Evolutionary conservation across 768 basidiomycete genomes (phyloP), one percentile per base, ranked within the genome.

Genomic region (Tephrocybe sp.): DNA sequence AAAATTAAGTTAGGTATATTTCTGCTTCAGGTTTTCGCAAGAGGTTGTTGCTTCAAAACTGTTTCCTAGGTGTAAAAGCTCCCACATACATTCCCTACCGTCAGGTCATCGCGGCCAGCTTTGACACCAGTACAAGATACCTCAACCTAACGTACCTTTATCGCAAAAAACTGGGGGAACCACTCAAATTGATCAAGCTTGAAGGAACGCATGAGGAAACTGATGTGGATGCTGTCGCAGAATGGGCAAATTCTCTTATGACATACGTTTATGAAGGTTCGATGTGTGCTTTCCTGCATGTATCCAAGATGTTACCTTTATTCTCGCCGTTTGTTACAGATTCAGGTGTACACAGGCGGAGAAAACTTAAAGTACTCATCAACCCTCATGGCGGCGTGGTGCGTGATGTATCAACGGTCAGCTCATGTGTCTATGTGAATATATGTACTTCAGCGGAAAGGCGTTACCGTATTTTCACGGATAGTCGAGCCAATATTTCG

Each of bases 361-460:
- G 85, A 40, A 69, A 73, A 17, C 62, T 95, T 25, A 81, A 83
- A 55, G 77, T 93, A 7, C 62, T 95, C 37, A 75, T 95, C 33
- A 95, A 94, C 65, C 93, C 93, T 8, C 68, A 77, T 49, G 84
- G 92, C 45, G 93, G 93, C n/a, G 76, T 74, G 18, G 91, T 90
- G 62, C 25, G 85, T 73, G 1, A 32, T 18, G 18, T 34, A 17
- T 5, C 15, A 42, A 10, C 38, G 15, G 30, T n/a, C 5, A 46
- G 49, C 18, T 45, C 36, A 36, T 45, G 17, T 30, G 28, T 42
- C 21, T 48, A 52, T 21, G 15, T 36, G 34, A 36, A 7, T 5
- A 24, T 25, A 50, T 40, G 8, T 46, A 34, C 44, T 30, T 36
- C 57, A 93, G 89, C 84, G 87, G 48, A 85, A 83, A 62, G 86